Conservation (phyloP, 176 grass and related monocot species). For the Eremochloa ophiuroides region DNA sequence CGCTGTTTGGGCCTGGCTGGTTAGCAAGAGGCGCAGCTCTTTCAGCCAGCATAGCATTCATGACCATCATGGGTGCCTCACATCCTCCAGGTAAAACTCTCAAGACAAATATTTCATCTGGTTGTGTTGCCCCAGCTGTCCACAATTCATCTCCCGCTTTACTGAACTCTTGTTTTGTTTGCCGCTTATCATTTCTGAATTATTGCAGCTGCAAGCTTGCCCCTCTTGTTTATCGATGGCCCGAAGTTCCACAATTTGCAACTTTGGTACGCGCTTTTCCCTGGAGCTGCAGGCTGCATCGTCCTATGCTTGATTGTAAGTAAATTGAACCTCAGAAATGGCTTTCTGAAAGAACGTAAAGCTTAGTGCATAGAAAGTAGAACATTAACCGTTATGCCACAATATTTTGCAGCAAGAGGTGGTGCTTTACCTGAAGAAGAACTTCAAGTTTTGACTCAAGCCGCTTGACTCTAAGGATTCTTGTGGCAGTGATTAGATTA, state of each 20-base stretch:
- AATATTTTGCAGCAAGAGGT: slow-evolving; percentile 81
- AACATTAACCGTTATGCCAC: slow-evolving; percentile 16
- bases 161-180: not conserved
- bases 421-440: slow-evolving; percentile 83
- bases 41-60: slow-evolving; percentile 86
- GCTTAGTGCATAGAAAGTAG: not conserved
- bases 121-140: not conserved
- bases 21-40: slow-evolving; percentile 79
- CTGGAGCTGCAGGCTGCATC: slow-evolving; percentile 68
- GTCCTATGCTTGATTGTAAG: slow-evolving; percentile 96
- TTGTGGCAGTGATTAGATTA: not conserved
- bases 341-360: not conserved
- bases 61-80: slow-evolving; percentile 66
- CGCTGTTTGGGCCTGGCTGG: slow-evolving; percentile 86
- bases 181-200: not conserved
- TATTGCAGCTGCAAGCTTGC: slow-evolving; percentile 87
- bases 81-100: slow-evolving; percentile 77
- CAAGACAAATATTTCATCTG: not conserved
- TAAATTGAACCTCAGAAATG: not conserved
- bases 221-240: slow-evolving; percentile 82
- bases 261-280: slow-evolving; percentile 88
- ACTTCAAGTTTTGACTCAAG: slow-evolving; percentile 78
- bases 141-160: too few species aligned
- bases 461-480: not conserved
- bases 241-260: slow-evolving; percentile 73